These are phyloP conservation scores for Fusarium kyushuense DNA, from an alignment of 2,329 filamentous ascomycete species.

Conservation along the genomic window DNA sequence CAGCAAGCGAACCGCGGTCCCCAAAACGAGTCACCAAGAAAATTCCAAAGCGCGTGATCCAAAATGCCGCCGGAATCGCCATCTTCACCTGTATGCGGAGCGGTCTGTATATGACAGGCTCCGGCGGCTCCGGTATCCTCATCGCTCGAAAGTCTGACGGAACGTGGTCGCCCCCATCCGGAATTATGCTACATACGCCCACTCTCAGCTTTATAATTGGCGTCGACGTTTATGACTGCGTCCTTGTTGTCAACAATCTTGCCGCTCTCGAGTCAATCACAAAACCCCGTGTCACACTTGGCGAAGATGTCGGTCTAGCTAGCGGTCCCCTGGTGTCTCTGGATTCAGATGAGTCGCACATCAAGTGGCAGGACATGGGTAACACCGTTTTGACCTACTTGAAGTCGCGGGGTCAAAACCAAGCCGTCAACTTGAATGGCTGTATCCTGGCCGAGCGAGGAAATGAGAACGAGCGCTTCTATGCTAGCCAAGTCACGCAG, in stretches of 20 bases:
- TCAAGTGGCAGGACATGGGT: conserved; percentile 64
- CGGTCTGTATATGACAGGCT: conserved; percentile 90
- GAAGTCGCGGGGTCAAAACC: conserved; percentile 68
- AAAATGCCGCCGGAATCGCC: conserved; percentile 88
- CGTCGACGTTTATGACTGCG: conserved; percentile 95
- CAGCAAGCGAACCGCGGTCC: conserved; percentile 58
- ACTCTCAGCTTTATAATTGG: conserved; percentile 91
- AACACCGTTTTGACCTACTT: conserved; percentile 70
- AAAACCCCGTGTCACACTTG: conserved; percentile 80
- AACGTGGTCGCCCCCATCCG: conserved; percentile 90
- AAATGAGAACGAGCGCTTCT: conserved; percentile 72
- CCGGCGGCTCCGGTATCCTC: conserved; percentile 88
- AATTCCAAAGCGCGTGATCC: conserved; percentile 87
- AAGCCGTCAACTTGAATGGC: conserved; percentile 66
- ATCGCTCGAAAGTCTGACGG: conserved; percentile 87
- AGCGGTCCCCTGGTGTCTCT: conserved; percentile 77
- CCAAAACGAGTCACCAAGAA: conserved; percentile 74
- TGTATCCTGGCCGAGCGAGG: conserved; percentile 68
- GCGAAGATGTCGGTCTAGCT: conserved; percentile 81
- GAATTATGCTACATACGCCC: conserved; percentile 89
- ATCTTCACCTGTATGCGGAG: conserved; percentile 97
- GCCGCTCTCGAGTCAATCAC: conserved; percentile 88
- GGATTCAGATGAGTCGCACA: conserved; percentile 64
- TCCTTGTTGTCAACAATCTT: conserved; percentile 90
- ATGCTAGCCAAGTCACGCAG: conserved; percentile 62